These are phyloP conservation scores for Chrysoporthe cubensis DNA, from an alignment of 2,329 filamentous ascomycete species.

Conservation along the genomic window DNA sequence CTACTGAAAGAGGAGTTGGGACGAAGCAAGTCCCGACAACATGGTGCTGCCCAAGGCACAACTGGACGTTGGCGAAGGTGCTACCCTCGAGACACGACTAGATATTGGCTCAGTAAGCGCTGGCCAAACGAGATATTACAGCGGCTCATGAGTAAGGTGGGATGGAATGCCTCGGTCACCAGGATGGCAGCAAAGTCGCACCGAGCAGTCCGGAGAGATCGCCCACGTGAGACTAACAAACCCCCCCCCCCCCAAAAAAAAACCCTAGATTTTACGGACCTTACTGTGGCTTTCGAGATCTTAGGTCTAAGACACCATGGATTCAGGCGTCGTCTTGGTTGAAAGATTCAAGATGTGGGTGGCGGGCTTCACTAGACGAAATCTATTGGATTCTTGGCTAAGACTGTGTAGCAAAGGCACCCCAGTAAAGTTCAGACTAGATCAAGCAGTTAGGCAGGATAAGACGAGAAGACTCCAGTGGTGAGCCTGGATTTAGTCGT, in stretches of 20 bases:
- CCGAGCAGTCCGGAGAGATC: background rate
- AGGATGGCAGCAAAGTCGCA: background rate
- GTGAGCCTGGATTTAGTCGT: background rate
- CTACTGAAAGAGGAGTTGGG: background rate
- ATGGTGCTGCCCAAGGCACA: background rate
- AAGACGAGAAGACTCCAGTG: background rate
- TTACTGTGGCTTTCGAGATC: background rate
- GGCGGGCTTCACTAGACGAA: background rate
- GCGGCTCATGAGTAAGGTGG: background rate
- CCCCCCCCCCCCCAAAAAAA: background rate
- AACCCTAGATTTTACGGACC: no score
- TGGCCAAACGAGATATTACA: background rate
- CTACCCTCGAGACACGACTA: background rate
- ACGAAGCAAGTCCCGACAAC: background rate
- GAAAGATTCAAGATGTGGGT: background rate
- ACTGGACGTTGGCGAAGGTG: background rate
- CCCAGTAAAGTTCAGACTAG: background rate
- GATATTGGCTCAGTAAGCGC: background rate
- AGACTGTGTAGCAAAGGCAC: constrained; percentile 3
- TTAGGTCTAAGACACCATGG: background rate
- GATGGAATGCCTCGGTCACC: background rate
- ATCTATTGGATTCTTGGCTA: constrained; percentile 10
- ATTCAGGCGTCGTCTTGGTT: background rate
- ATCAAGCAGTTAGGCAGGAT: background rate
- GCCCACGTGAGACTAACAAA: background rate